A percentile compares a stretch with the other conserved stretches of the same genome.
Conservation (phyloP, 2,329 filamentous ascomycete genomes). For the Parafenestella ontariensis region DNA sequence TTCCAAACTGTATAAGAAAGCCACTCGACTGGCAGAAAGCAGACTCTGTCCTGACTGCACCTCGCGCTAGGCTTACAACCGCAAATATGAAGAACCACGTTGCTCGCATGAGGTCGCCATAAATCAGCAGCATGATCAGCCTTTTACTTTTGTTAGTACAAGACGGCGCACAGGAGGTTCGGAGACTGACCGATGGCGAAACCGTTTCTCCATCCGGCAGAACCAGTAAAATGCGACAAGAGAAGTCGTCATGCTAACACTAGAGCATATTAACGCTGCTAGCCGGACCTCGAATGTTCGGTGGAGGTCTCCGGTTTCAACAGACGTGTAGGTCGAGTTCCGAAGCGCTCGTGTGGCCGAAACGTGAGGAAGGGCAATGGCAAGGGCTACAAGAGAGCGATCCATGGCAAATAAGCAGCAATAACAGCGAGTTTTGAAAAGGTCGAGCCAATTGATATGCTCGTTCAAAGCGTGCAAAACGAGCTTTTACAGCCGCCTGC, state of each 20-base stretch:
- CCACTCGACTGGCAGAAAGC: slow-evolving; percentile 72
- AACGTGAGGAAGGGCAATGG: neutral
- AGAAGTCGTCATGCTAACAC: slow-evolving; percentile 64
- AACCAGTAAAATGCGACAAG: slow-evolving; percentile 74
- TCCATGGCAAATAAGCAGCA: neutral
- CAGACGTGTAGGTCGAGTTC: slow-evolving; percentile 9
- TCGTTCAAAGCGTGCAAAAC: neutral
- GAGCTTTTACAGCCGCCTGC: neutral
- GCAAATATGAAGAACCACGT: slow-evolving; percentile 73
- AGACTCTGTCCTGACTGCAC: slow-evolving; percentile 59
- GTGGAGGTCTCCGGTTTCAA: slow-evolving; percentile 2
- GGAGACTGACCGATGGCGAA: slow-evolving; percentile 70
- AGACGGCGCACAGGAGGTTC: neutral
- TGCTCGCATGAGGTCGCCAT: slow-evolving; percentile 74
- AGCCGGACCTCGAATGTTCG: slow-evolving; percentile 43
- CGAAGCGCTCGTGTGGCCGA: neutral
- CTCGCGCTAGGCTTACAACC: slow-evolving; percentile 62
- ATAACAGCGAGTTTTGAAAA: neutral
- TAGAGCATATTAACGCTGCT: slow-evolving; percentile 43
- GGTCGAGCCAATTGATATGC: neutral
- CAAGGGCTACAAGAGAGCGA: neutral
- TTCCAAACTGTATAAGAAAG: slow-evolving; percentile 71
- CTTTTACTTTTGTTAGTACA: slow-evolving; percentile 48
- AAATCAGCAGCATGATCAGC: slow-evolving; percentile 76
- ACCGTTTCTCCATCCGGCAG: slow-evolving; percentile 73